These are phyloP conservation scores for Xylaria sp. DNA, from an alignment of 2,329 filamentous ascomycete genomes.

Conservation along the genomic window DNA sequence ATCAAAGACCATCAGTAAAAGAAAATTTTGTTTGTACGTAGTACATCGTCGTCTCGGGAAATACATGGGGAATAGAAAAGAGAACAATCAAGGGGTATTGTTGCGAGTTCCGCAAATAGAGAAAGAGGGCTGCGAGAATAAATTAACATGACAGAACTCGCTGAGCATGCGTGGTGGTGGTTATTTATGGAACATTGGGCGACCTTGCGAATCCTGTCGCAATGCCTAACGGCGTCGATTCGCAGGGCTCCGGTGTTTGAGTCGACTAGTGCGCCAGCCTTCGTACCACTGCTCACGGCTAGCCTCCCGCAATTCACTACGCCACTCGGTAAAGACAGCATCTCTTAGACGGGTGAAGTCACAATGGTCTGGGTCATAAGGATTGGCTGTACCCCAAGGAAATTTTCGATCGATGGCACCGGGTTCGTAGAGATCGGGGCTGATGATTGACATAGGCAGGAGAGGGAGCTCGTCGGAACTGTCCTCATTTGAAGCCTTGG, in stretches of 20 bases:
- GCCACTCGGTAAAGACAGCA: slow-evolving; percentile 93
- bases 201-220: slow-evolving; percentile 39
- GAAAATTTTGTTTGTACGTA: slow-evolving; percentile 36
- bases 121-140: slow-evolving; percentile 26
- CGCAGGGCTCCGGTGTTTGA: slow-evolving; percentile 64
- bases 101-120: slow-evolving; percentile 43
- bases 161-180: slow-evolving; percentile 40
- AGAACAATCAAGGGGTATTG: slow-evolving; percentile 43
- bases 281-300: slow-evolving; percentile 96
- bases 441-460: slow-evolving; percentile 91
- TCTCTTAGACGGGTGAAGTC: slow-evolving; percentile 93
- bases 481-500: slow-evolving; percentile 58
- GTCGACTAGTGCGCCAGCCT: slow-evolving; percentile 83
- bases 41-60: slow-evolving; percentile 36
- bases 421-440: slow-evolving; percentile 89
- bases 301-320: slow-evolving; percentile 86
- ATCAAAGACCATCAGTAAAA: slow-evolving; percentile 39
- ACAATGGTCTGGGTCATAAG: slow-evolving; percentile 90
- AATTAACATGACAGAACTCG: slow-evolving; percentile 32
- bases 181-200: slow-evolving; percentile 34
- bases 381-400: slow-evolving; percentile 96
- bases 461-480: slow-evolving; percentile 70
- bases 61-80: slow-evolving; percentile 41
- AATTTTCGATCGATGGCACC: slow-evolving; percentile 85
- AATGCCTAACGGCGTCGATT: slow-evolving; percentile 52